These are phyloP conservation scores for Amphibolis antarctica DNA, from an alignment of 106 monocot species.

Conservation along the genomic window DNA sequence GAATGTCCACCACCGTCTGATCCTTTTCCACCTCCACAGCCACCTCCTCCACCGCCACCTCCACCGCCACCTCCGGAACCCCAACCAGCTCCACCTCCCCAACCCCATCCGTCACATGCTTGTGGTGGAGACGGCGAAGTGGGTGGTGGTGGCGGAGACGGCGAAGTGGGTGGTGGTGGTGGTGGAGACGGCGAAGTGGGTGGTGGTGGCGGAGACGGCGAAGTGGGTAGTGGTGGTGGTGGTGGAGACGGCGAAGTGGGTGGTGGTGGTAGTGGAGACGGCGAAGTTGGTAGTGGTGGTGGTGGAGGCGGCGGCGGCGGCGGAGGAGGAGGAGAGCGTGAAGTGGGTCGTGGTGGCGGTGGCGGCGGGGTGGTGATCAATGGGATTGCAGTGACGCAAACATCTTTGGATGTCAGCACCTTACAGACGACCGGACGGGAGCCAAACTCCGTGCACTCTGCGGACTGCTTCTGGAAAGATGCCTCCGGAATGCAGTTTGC, in stretches of 20 bases:
- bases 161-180: not conserved
- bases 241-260: too few species aligned
- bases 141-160: slow-evolving; percentile 5
- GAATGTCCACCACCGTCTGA: too few species aligned
- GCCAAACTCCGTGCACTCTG: slow-evolving; percentile 26
- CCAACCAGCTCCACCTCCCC: not conserved
- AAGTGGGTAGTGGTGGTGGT: not conserved
- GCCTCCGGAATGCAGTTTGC: slow-evolving; percentile 28
- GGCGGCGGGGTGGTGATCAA: not conserved
- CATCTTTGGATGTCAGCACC: slow-evolving; percentile 4
- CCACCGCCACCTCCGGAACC: not conserved
- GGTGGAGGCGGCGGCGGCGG: not conserved
- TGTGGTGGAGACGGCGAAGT: not conserved
- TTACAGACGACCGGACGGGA: slow-evolving; percentile 21
- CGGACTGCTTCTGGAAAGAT: slow-evolving; percentile 25
- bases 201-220: not conserved
- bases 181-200: not conserved
- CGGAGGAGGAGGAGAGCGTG: not conserved
- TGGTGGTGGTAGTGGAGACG: not conserved
- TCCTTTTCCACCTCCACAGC: slow-evolving; percentile 1
- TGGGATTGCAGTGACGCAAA: not conserved
- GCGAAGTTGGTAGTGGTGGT: slow-evolving; percentile 1
- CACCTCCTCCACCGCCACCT: not conserved
- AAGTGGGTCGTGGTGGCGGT: not conserved
- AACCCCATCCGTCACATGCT: not conserved